These are phyloP conservation scores for Rhizopus sp. DNA, from an alignment of 371 early-diverging fungal species.

Conservation along the genomic window DNA sequence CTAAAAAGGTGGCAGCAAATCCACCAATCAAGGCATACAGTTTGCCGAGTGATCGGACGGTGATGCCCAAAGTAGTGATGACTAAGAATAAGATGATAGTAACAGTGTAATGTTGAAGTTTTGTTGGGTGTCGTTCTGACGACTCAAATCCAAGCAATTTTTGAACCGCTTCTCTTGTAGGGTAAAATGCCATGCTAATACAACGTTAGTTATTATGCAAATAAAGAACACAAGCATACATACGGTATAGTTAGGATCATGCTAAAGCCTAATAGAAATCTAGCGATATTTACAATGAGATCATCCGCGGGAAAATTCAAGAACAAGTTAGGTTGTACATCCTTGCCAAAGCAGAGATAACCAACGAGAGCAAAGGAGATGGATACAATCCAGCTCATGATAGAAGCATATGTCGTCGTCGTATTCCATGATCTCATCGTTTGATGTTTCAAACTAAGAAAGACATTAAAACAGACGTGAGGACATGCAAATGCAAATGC, in stretches of 20 bases:
- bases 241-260: conserved; percentile 61
- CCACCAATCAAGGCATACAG: conserved; percentile 61
- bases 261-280: conserved; percentile 54
- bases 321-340: conserved; percentile 59
- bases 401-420: conserved; percentile 48
- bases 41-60: conserved; percentile 50
- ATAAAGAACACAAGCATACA: conserved; percentile 23
- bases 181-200: conserved; percentile 55
- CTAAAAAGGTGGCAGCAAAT: conserved; percentile 54
- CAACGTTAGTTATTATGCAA: not conserved
- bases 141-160: conserved; percentile 56
- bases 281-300: conserved; percentile 52
- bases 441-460: conserved; percentile 48
- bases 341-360: conserved; percentile 57
- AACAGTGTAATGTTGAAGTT: conserved; percentile 46
- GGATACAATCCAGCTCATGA: conserved; percentile 54
- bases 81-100: conserved; percentile 45
- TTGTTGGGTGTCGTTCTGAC: conserved; percentile 36
- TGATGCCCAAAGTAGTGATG: conserved; percentile 46
- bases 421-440: conserved; percentile 47
- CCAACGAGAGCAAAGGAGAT: conserved; percentile 63
- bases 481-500: conserved; percentile 66
- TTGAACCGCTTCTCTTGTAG: conserved; percentile 59
- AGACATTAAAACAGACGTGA: conserved; percentile 61
- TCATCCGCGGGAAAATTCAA: conserved; percentile 59